phyloP scores from a whole-genome alignment of 2,329 filamentous ascomycete species.

The Beauveria pseudobassiana region DNA sequence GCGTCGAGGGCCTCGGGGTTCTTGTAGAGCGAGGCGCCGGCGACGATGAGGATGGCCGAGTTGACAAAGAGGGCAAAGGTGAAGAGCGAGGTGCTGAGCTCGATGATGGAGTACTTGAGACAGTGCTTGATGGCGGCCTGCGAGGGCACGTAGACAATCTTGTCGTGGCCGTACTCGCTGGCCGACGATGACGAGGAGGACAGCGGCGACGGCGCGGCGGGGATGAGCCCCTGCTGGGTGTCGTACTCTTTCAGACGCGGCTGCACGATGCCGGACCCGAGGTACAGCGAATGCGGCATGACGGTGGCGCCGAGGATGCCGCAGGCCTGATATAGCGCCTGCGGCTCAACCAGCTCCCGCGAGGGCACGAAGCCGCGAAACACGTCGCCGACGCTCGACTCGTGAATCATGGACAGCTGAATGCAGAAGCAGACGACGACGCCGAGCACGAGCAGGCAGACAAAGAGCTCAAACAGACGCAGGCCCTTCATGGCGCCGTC shows the following conservation, averaged over 20 bases:
- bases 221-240: slow-evolving; percentile 45
- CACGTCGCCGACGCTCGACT: slow-evolving; percentile 49
- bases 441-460: slow-evolving; percentile 55
- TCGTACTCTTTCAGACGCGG: slow-evolving; percentile 59
- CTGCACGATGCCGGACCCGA: slow-evolving; percentile 64
- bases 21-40: slow-evolving; percentile 67
- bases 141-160: slow-evolving; percentile 61
- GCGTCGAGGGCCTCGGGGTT: slow-evolving; percentile 55
- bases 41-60: slow-evolving; percentile 72
- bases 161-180: slow-evolving; percentile 30
- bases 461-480: slow-evolving; percentile 57
- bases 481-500: slow-evolving; percentile 51
- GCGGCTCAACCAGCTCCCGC: slow-evolving; percentile 36
- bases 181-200: slow-evolving; percentile 15
- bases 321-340: slow-evolving; percentile 57
- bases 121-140: slow-evolving; percentile 65
- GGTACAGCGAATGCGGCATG: slow-evolving; percentile 62
- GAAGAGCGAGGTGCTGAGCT: slow-evolving; percentile 65
- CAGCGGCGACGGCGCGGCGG: slow-evolving; percentile 24
- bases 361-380: slow-evolving; percentile 61
- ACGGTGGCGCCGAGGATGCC: slow-evolving; percentile 72
- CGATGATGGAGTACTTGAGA: slow-evolving; percentile 64
- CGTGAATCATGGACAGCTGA: slow-evolving; percentile 54
- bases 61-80: slow-evolving; percentile 83
- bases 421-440: slow-evolving; percentile 60